Conservation (phyloP, 1,284 basidiomycete genomes). For the Puccinia brachypodii region DNA sequence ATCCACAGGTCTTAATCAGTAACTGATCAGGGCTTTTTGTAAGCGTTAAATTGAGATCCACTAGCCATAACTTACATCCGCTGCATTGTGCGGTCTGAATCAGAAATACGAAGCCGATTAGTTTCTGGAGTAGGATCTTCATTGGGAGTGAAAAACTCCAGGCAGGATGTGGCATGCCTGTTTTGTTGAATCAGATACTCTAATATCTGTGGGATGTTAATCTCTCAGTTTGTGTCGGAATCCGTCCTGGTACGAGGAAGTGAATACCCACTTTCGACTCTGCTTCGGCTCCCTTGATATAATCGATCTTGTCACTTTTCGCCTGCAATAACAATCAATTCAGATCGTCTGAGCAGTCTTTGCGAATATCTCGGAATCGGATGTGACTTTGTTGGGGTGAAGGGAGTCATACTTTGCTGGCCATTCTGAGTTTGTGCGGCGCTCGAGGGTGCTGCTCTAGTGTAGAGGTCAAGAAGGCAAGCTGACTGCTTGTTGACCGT, state of each 20-base stretch:
- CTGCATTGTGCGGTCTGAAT: slow-evolving; percentile 17
- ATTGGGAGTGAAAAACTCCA: not conserved
- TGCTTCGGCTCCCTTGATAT: slow-evolving; percentile 32
- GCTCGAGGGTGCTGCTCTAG: not conserved
- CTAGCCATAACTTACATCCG: slow-evolving; percentile 8
- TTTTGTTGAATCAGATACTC: slow-evolving; percentile 35
- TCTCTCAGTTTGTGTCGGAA: not conserved
- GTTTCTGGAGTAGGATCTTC: not conserved
- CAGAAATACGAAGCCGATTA: not conserved
- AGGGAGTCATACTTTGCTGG: not conserved
- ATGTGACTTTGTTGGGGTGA: not conserved
- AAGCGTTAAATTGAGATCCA: not conserved
- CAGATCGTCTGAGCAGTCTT: not conserved
- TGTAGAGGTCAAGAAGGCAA: not conserved
- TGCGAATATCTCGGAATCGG: not conserved
- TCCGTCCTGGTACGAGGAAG: not conserved
- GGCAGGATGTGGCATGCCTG: not conserved
- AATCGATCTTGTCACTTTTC: slow-evolving; percentile 28
- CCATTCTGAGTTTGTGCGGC: not conserved
- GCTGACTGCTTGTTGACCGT: not conserved
- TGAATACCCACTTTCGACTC: slow-evolving; percentile 14
- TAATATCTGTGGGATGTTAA: not conserved
- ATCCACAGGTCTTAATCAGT: slow-evolving; percentile 6
- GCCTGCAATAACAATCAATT: not conserved
- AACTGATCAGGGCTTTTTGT: not conserved